Evolutionary conservation across 208 protist genomes (phyloP), one percentile per base, ranked within the genome.

Genomic region (Crithidia sp.): DNA sequence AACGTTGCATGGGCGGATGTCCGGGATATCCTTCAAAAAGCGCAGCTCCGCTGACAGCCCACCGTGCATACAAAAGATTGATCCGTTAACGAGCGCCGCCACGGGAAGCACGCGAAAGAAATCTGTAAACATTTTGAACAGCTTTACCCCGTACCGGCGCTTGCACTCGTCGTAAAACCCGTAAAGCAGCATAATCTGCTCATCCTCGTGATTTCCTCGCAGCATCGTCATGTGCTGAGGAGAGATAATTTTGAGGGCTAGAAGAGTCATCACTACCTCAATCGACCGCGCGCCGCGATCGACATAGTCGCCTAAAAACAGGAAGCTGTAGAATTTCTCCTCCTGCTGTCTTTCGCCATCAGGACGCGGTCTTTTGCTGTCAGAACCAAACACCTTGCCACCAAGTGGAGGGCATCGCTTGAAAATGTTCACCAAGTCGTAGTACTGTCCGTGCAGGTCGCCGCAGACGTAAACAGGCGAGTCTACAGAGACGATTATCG

Each of bases 131-230:
- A 94, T 91, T 61, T 99, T 99, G 93, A 99, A 99, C 5, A 99
- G 86, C 69, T 98, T 98, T 37, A 98, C 83, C 59, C 94, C 75
- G 76, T 99, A 99, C 7, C 98, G 84, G 14, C 98, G 84, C 75
- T 99, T 99, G 79, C 98, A 99, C 73, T 99, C 99, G 67, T 99
- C 98, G 77, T 99, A 99, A 79, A 99, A 99, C 16, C 99, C 99
- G 80, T 99, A 99, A 28, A 99, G 93, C 56, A 97, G 75, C 86
- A 99, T 99, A 75, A 99, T 99, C 36, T 94, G 96, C 28, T 98
- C 98, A 76, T 98, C 99, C 79, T 99, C 99, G 74, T 99, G 98
- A 80, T 99, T 99, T 19, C 99, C 99, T 36, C 99, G 88, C 2
- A 99, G 85, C 61, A 99, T 88, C 67, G 98, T 99, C 74, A 99